phyloP scores from a whole-genome alignment of 2,329 filamentous ascomycete genomes.

The Hypoxylon sp. region DNA sequence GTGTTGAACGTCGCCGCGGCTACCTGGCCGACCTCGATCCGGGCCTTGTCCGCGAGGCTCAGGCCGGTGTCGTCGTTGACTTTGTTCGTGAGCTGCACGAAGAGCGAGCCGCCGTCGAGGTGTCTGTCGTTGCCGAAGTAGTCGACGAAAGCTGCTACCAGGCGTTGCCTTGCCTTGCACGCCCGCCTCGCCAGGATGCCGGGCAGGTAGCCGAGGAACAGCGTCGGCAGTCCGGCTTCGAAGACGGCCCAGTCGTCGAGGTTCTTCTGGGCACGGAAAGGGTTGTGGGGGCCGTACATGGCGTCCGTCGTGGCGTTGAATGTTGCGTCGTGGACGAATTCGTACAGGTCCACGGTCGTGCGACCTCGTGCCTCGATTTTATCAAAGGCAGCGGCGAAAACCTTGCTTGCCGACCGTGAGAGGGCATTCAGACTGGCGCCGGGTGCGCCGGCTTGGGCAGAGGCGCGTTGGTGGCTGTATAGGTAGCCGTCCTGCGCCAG shows the following conservation, averaged over 20 bases:
- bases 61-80: conserved; percentile 23
- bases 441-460: conserved; percentile 15
- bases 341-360: conserved; percentile 27
- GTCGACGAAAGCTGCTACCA: conserved; percentile 29
- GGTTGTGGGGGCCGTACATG: conserved; percentile 35
- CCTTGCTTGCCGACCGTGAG: conserved; percentile 22
- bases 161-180: conserved; percentile 22
- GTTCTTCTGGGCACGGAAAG: conserved; percentile 21
- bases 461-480: background rate
- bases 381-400: conserved; percentile 30
- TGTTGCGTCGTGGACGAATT: conserved; percentile 15
- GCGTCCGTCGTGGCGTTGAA: conserved; percentile 24
- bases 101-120: conserved; percentile 31
- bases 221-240: conserved; percentile 22
- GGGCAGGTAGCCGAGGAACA: conserved; percentile 26
- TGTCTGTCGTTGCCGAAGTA: conserved; percentile 32
- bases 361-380: conserved; percentile 25
- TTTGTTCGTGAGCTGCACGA: conserved; percentile 29
- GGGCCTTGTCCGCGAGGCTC: conserved; percentile 21
- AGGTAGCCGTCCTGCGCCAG: conserved; percentile 5
- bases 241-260: conserved; percentile 21
- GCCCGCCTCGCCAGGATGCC: conserved; percentile 18
- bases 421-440: conserved; percentile 28
- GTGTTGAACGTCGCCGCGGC: conserved; percentile 29
- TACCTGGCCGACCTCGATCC: conserved; percentile 26